Evolutionary conservation across 176 grass and related monocot species (phyloP).

Genomic region (Hordeum marinum): DNA sequence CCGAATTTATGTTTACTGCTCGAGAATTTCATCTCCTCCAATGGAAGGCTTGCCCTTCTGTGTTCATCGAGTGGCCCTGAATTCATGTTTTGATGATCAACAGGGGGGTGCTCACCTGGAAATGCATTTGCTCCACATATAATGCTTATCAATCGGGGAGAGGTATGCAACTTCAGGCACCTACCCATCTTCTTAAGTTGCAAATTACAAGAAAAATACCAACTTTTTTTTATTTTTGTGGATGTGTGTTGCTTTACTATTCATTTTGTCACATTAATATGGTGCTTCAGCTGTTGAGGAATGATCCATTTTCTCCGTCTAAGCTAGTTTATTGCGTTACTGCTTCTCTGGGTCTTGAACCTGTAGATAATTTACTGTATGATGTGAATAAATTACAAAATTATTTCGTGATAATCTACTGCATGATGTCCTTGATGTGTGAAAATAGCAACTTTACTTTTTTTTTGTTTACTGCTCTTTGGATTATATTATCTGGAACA

Average conservation of each 20-base stretch:
- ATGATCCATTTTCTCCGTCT: background rate
- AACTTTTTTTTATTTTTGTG: background rate
- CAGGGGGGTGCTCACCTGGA: conserved; percentile 26
- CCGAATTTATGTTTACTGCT: background rate
- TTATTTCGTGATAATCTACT: background rate
- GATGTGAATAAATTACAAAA: background rate
- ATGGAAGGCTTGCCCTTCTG: background rate
- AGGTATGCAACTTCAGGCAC: conserved; percentile 23
- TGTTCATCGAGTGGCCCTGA: background rate
- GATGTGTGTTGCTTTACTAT: background rate
- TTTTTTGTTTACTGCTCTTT: background rate
- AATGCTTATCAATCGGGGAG: conserved; percentile 25
- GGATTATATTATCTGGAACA: background rate
- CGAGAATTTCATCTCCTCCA: background rate
- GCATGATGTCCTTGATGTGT: background rate
- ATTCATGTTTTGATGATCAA: conserved; percentile 2
- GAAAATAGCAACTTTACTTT: background rate
- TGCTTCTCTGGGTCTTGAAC: background rate
- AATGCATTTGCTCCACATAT: conserved; percentile 42
- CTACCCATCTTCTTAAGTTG: background rate
- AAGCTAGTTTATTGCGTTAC: background rate
- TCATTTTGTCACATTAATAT: background rate
- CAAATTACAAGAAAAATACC: background rate
- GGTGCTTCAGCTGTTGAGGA: background rate
- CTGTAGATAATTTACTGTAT: background rate